Conservation (phyloP, 148 eudicot genomes). For the Amaranthus cruentus region DNA sequence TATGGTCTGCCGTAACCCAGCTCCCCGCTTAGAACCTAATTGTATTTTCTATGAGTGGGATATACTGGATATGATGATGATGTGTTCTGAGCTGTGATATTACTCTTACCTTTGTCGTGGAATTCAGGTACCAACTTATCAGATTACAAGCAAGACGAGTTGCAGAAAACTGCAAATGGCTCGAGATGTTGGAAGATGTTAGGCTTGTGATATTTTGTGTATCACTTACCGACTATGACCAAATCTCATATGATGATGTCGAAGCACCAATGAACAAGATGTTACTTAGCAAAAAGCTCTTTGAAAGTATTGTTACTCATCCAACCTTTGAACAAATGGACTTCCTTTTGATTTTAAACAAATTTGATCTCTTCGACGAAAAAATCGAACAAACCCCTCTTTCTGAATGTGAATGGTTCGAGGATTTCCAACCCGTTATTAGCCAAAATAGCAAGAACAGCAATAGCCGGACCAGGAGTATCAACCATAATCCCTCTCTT, state of each 20-base stretch:
- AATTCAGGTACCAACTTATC: conserved; percentile 76
- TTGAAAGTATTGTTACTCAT: conserved; percentile 73
- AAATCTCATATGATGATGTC: conserved; percentile 42
- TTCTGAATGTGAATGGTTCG: conserved; percentile 79
- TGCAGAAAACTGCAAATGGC: conserved; percentile 87
- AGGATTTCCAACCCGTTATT: conserved; percentile 77
- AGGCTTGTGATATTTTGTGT: conserved; percentile 81
- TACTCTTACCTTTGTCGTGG: conserved; percentile 10
- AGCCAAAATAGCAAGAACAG: conserved; percentile 41
- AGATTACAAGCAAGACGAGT: conserved; percentile 84
- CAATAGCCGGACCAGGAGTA: conserved; percentile 47
- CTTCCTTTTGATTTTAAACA: conserved; percentile 74
- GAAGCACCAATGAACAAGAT: conserved; percentile 64
- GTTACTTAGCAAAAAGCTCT: conserved; percentile 68
- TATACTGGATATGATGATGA: neutral
- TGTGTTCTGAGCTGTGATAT: neutral
- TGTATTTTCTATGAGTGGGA: no score
- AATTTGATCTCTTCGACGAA: conserved; percentile 74
- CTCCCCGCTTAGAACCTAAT: no score
- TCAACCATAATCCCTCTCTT: conserved; percentile 58
- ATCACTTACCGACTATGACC: conserved; percentile 72
- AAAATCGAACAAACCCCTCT: conserved; percentile 74
- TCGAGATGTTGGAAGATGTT: conserved; percentile 92
- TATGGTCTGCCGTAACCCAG: no score
- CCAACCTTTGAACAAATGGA: conserved; percentile 81